phyloP scores from a whole-genome alignment of 2,329 filamentous ascomycete genomes.

The Colletotrichum chlorophyti region DNA sequence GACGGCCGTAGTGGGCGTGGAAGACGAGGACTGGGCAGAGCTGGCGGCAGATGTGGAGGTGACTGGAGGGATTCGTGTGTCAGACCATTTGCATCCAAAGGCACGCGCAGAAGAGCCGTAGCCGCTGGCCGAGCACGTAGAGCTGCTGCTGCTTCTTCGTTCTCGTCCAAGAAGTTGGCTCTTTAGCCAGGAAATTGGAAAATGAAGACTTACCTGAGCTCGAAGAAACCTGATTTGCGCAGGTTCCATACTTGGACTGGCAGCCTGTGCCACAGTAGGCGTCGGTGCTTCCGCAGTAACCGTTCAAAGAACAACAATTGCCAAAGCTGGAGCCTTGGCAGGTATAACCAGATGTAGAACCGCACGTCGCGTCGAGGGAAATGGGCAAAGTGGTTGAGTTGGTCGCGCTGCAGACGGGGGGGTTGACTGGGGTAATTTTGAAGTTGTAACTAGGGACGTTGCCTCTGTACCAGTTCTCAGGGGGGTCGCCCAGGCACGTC shows the following conservation, averaged over 20 bases:
- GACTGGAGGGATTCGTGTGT: neutral
- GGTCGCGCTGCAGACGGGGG: constrained; percentile 8
- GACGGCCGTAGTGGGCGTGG: neutral
- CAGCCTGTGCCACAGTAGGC: constrained; percentile 29
- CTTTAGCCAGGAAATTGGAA: neutral
- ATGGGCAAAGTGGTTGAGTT: constrained; percentile 30
- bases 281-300: constrained; percentile 41
- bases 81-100: neutral
- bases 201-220: neutral
- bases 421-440: constrained; percentile 9
- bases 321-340: constrained; percentile 44
- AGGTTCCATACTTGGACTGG: constrained; percentile 26
- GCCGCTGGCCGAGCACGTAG: neutral
- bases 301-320: constrained; percentile 47
- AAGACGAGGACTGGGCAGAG: neutral
- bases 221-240: neutral
- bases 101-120: neutral
- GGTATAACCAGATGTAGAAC: constrained; percentile 34
- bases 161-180: too few species aligned
- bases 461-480: constrained; percentile 52
- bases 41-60: neutral
- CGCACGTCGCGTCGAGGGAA: constrained; percentile 43
- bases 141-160: too few species aligned
- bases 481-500: constrained; percentile 51
- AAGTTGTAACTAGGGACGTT: constrained; percentile 33